A percentile compares a stretch with the other conserved stretches of the same genome.
Conservation (phyloP, 2,329 filamentous ascomycete genomes). For the Talaromyces sp. region DNA sequence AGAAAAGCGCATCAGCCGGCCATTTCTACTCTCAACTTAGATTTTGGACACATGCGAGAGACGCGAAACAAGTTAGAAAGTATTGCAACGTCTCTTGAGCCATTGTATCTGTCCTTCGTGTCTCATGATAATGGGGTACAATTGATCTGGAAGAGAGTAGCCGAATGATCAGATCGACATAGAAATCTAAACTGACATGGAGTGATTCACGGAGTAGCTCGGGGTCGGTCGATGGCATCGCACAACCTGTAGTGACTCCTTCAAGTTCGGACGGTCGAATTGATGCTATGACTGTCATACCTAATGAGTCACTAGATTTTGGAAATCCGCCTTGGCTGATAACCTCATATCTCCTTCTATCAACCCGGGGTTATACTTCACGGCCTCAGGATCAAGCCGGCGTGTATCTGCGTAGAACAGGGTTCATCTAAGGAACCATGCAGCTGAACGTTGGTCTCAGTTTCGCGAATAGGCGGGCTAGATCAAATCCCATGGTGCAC, state of each 20-base stretch:
- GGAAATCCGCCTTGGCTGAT: conserved; percentile 25
- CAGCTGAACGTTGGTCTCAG: not conserved
- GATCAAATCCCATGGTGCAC: conserved; percentile 68
- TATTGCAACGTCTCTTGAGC: too few relatives aligned
- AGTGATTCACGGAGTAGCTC: not conserved
- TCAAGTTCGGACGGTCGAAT: conserved; percentile 70
- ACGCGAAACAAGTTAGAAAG: not conserved
- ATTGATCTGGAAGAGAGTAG: not conserved
- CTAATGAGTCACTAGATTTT: conserved; percentile 56
- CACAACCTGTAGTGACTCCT: conserved; percentile 29
- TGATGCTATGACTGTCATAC: conserved; percentile 66
- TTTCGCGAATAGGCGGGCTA: conserved; percentile 47
- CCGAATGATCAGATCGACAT: not conserved
- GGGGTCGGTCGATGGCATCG: not conserved
- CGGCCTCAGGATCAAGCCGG: not conserved
- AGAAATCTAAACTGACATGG: not conserved
- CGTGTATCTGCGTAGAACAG: not conserved
- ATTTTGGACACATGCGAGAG: not conserved
- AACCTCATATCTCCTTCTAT: not conserved
- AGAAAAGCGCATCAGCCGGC: not conserved
- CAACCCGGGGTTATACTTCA: not conserved
- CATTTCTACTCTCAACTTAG: not conserved
- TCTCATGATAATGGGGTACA: too few relatives aligned
- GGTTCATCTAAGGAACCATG: not conserved
- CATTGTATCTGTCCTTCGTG: not conserved